A percentile compares a stretch with the other conserved stretches of the same genome.
Conservation (phyloP, 2,329 filamentous ascomycete genomes). For the Aureobasidium namibiae region DNA sequence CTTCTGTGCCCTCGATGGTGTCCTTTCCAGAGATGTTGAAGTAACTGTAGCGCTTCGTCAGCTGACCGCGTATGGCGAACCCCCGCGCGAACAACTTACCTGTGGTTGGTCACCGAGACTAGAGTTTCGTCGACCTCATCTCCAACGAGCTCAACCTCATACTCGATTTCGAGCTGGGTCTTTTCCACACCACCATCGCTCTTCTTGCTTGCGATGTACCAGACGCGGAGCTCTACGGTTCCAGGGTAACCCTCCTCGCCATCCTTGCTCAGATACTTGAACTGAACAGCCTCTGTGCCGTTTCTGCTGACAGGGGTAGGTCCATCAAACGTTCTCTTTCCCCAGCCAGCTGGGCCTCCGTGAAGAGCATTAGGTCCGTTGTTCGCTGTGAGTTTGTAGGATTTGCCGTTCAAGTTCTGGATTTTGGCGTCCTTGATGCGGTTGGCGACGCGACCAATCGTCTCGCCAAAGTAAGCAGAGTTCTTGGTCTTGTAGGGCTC, state of each 20-base stretch:
- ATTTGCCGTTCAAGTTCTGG: conserved; percentile 60
- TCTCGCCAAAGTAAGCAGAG: conserved; percentile 79
- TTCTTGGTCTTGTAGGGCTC: conserved; percentile 70
- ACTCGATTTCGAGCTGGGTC: conserved; percentile 74
- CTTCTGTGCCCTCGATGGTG: conserved; percentile 55
- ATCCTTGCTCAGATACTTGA: conserved; percentile 57
- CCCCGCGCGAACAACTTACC: conserved; percentile 32
- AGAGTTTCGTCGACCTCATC: conserved; percentile 78
- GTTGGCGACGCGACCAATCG: conserved; percentile 79
- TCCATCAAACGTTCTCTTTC: conserved; percentile 67
- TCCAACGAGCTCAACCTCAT: conserved; percentile 70
- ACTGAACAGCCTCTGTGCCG: conserved; percentile 37
- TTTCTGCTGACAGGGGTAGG: conserved; percentile 51
- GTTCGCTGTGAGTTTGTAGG: conserved; percentile 65
- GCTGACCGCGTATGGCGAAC: background rate
- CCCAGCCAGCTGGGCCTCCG: conserved; percentile 61
- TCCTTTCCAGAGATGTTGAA: conserved; percentile 58
- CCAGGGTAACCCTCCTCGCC: conserved; percentile 89
- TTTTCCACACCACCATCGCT: conserved; percentile 52
- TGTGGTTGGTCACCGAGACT: conserved; percentile 93
- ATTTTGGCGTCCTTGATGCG: conserved; percentile 67
- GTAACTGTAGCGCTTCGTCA: conserved; percentile 37
- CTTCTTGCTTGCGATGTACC: conserved; percentile 69
- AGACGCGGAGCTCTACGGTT: conserved; percentile 66
- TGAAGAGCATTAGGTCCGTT: conserved; percentile 62